Conservation (phyloP, 164 flowering plant genomes). For the Vitis amurensis region DNA sequence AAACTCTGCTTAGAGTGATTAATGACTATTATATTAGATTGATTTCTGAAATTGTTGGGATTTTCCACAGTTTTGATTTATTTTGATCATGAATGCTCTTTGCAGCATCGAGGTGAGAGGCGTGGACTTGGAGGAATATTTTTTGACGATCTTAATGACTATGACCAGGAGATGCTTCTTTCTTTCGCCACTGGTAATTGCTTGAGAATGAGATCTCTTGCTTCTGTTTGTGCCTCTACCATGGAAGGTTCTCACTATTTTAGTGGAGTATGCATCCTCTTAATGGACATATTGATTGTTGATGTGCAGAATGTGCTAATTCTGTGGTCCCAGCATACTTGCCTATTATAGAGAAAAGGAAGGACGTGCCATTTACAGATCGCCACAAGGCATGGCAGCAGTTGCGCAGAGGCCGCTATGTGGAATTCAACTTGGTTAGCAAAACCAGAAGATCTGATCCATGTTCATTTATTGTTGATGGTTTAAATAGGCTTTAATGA, state of each 20-base stretch:
- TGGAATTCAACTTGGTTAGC: constrained; percentile 94
- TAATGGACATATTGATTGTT: constrained; percentile 2
- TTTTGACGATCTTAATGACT: constrained; percentile 93
- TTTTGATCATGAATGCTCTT: background rate
- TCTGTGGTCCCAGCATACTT: constrained; percentile 91
- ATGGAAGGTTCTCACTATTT: background rate
- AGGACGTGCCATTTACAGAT: constrained; percentile 73
- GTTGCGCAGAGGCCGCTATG: constrained; percentile 90
- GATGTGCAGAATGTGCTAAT: constrained; percentile 81
- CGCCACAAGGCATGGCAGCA: constrained; percentile 93
- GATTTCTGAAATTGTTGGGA: background rate
- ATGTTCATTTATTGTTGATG: background rate
- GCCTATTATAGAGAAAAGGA: constrained; percentile 82
- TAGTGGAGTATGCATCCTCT: background rate
- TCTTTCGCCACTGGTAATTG: constrained; percentile 83
- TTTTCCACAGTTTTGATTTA: background rate
- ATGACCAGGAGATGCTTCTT: constrained; percentile 97
- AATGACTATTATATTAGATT: background rate
- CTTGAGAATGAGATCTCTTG: background rate
- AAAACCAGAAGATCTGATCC: background rate
- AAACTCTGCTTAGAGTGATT: background rate
- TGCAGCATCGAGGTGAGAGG: constrained; percentile 93
- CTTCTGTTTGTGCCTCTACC: background rate
- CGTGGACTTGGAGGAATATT: constrained; percentile 98
- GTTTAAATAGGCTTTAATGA: background rate